phyloP scores from a whole-genome alignment of 495 filamentous ascomycete species.

The Sordaria brevicollis region DNA sequence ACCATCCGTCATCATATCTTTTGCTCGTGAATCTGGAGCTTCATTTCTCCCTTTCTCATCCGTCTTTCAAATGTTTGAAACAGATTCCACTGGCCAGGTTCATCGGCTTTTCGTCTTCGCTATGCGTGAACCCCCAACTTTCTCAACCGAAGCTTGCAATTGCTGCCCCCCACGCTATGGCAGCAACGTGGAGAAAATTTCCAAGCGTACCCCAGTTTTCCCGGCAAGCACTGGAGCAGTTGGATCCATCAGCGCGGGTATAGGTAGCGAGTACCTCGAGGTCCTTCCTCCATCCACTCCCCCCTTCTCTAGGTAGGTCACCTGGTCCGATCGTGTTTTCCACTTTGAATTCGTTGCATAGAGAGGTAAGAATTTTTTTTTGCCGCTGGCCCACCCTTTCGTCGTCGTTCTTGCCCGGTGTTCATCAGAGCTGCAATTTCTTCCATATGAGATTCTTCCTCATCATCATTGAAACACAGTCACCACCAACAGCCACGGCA shows the following conservation, averaged over 20 bases:
- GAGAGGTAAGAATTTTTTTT: constrained; percentile 1
- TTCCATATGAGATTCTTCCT: background rate
- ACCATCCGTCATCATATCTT: background rate
- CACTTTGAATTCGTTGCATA: background rate
- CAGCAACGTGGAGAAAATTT: background rate
- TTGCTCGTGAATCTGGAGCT: background rate
- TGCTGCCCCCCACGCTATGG: background rate
- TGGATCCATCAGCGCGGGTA: background rate
- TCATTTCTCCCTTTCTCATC: background rate
- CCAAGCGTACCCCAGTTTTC: background rate
- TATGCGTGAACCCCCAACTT: background rate
- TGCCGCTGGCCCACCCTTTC: constrained; percentile 7
- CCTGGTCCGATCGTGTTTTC: background rate
- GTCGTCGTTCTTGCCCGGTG: background rate
- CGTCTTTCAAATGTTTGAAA: background rate
- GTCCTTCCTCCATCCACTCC: background rate
- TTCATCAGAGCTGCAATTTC: constrained; percentile 3
- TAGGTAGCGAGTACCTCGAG: background rate
- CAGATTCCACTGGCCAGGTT: background rate
- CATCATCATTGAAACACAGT: background rate
- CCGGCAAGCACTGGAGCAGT: background rate
- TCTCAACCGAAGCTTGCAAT: background rate
- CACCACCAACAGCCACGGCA: background rate
- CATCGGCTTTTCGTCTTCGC: background rate
- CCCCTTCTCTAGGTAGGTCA: background rate